Base-by-base conservation (phyloP, 352 stramenopile genomes). In the Phytopythium ostracodes region DNA sequence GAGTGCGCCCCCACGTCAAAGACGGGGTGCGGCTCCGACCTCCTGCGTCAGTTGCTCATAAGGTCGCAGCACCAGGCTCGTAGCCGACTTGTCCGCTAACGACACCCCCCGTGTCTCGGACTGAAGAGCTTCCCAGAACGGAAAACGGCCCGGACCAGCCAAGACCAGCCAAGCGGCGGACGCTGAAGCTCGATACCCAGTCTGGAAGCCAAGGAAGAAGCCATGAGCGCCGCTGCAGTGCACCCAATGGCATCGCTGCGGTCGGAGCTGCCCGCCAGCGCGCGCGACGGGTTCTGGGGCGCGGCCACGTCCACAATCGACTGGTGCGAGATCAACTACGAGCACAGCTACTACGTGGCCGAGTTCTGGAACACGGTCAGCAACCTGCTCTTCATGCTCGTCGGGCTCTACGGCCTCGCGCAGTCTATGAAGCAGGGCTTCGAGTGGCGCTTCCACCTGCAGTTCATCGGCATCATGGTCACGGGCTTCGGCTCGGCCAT, bases 321-420 rank as follows among this genome's bases (percentile, higher is more conserved):
- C 71, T 96, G 87, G 87, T 96, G 87, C 62, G 87, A 96, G 67
- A 61, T 53, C 65, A 93, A 96, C 68, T 96, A 96, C 63, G 60
- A 88, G 64, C 63, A 87, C 70, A 89, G 72, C 62, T 77, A 67
- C 63, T 95, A 92, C 62, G 68, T 96, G 38, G 87, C 87, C 62
- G 87, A 96, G 77, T 93, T 91, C 69, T 94, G 87, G 84, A 96
- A 96, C 71, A 94, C 86, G 5, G 50, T 92, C 53, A 92, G 83
- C 73, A 94, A 92, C 52, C 65, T 89, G 56, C 66, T 89, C 11
- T 94, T 94, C 59, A 72, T 94, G 18, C 12, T 93, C 10, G 64
- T 91, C 11, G 84, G 86, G 6, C 71, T 91, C 56, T 93, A 92
- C 43, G 87, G 86, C 0, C 74, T 96, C 36, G 71, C 66, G 57